Evolutionary conservation across 805 yeast genomes (phyloP).

Genomic region (Starmerella bombicola): DNA sequence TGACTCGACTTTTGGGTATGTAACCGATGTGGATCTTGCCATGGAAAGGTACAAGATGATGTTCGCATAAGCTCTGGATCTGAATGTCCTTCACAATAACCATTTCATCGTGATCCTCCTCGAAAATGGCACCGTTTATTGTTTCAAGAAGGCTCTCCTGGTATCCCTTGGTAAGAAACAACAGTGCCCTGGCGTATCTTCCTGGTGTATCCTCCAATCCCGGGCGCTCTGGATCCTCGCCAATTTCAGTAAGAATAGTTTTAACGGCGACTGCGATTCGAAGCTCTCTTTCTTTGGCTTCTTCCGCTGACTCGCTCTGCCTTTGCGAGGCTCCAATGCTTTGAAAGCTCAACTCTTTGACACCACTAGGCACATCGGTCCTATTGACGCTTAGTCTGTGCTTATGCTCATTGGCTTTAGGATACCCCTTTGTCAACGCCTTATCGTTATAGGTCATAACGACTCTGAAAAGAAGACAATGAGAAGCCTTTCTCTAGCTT

Average conservation of each 20-base stretch:
- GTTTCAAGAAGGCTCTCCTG: slow-evolving; percentile 88
- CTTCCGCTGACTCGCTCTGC: slow-evolving; percentile 55
- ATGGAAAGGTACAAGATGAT: slow-evolving; percentile 91
- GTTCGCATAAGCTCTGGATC: slow-evolving; percentile 87
- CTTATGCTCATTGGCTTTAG: slow-evolving; percentile 23
- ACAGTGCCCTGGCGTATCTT: slow-evolving; percentile 92
- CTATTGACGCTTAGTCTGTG: slow-evolving; percentile 24
- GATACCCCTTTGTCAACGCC: slow-evolving; percentile 20
- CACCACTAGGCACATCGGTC: slow-evolving; percentile 34
- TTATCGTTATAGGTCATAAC: too few relatives aligned
- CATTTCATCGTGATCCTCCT: slow-evolving; percentile 98
- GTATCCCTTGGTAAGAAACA: slow-evolving; percentile 90
- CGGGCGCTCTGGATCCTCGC: slow-evolving; percentile 81
- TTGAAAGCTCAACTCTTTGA: slow-evolving; percentile 92
- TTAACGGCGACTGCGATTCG: slow-evolving; percentile 80
- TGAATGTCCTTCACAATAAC: slow-evolving; percentile 93
- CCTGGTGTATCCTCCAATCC: slow-evolving; percentile 91
- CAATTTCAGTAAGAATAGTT: slow-evolving; percentile 60
- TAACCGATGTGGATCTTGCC: slow-evolving; percentile 98
- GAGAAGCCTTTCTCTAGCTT: too few relatives aligned
- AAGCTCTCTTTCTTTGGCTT: slow-evolving; percentile 49
- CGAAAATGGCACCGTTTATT: slow-evolving; percentile 88
- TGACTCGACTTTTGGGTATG: slow-evolving; percentile 84
- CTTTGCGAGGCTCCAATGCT: slow-evolving; percentile 70
- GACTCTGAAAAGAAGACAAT: too few relatives aligned